A percentile compares a stretch with the other conserved stretches of the same genome.
Conservation (phyloP, 306 rosid species). For the Quillaja saponaria region DNA sequence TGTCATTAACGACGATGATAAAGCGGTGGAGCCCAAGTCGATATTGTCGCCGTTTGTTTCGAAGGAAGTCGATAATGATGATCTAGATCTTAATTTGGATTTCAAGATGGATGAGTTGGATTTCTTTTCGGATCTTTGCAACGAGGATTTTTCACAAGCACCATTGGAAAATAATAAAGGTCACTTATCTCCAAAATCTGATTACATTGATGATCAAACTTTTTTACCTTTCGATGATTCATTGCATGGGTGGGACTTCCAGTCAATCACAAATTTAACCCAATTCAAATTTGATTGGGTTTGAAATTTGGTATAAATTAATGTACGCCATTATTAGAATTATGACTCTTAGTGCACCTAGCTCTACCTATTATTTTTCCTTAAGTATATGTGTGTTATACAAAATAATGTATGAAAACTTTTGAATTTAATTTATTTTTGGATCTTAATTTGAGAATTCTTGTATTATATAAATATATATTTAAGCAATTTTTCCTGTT, state of each 20-base stretch:
- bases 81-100: slow-evolving; percentile 9
- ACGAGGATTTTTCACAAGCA: slow-evolving; percentile 39
- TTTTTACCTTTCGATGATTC: slow-evolving; percentile 31
- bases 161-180: slow-evolving; percentile 20
- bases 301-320: not conserved
- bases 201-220: slow-evolving; percentile 3
- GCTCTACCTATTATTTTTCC: too few species aligned
- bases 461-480: too few species aligned
- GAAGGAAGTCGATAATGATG: slow-evolving; percentile 11
- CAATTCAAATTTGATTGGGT: slow-evolving; percentile 51
- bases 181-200: slow-evolving; percentile 7
- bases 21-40: slow-evolving; percentile 21
- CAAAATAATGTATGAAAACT: too few species aligned
- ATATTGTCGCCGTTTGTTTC: not conserved
- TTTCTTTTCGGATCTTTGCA: slow-evolving; percentile 45
- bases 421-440: too few species aligned
- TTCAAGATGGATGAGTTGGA: slow-evolving; percentile 44
- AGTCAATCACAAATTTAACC: slow-evolving; percentile 19
- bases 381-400: too few species aligned
- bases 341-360: too few species aligned
- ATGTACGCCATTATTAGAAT: too few species aligned
- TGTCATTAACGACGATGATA: not conserved
- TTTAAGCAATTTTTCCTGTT: too few species aligned
- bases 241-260: slow-evolving; percentile 37
- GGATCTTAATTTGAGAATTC: too few species aligned